Conservation (phyloP, 2,329 filamentous ascomycete genomes). For the Phyllosticta citriasiana region DNA sequence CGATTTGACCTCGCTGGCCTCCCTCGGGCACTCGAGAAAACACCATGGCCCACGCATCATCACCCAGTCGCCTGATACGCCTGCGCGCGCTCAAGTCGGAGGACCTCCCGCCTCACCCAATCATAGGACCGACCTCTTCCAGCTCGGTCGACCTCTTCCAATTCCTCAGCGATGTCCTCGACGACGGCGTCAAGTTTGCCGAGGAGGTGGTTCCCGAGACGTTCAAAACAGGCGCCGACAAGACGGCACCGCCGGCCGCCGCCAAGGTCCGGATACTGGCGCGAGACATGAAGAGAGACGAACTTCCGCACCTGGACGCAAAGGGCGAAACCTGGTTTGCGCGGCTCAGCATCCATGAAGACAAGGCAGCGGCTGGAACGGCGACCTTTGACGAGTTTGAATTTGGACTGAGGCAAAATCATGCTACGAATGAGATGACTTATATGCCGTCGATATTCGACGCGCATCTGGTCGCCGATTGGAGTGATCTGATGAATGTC, state of each 20-base stretch:
- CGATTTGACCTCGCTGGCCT: not conserved
- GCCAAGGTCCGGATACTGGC: constrained; percentile 46
- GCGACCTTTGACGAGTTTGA: constrained; percentile 57
- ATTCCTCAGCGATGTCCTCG: constrained; percentile 44
- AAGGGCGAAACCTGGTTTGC: constrained; percentile 52
- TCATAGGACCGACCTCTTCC: constrained; percentile 31
- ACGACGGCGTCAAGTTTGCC: constrained; percentile 52
- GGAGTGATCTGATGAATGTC: constrained; percentile 19
- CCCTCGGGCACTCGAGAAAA: not conserved
- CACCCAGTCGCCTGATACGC: constrained; percentile 18
- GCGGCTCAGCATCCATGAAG: constrained; percentile 51
- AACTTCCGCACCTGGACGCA: constrained; percentile 22
- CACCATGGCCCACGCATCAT: not conserved
- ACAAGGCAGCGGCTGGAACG: constrained; percentile 41
- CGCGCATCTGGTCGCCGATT: constrained; percentile 34
- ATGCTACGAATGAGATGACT: constrained; percentile 46
- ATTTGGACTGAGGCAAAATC: constrained; percentile 46
- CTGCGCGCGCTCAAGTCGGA: constrained; percentile 20
- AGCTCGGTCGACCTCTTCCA: constrained; percentile 39
- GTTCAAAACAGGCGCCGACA: constrained; percentile 40
- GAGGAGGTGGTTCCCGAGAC: constrained; percentile 41
- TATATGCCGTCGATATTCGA: constrained; percentile 50
- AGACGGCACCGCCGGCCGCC: constrained; percentile 12
- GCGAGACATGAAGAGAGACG: constrained; percentile 37
- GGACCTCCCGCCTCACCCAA: constrained; percentile 26